Base-by-base conservation (phyloP, 176 grass and related monocot genomes). In the Sorghum bicolor region DNA sequence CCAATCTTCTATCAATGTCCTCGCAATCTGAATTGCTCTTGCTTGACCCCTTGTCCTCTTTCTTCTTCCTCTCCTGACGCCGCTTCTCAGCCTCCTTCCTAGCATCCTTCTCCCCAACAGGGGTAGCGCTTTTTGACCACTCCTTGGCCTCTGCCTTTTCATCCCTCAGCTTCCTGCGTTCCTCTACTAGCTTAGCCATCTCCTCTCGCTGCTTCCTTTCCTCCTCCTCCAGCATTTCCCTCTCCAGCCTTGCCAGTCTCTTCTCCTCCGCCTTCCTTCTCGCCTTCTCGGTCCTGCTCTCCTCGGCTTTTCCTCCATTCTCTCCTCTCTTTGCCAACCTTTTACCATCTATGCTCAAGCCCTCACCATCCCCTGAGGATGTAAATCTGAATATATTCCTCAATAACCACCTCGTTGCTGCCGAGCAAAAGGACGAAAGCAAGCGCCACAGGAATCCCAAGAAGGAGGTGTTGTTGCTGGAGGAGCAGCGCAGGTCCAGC, bases 151-250 rank as follows among this genome's bases (percentile, higher is more conserved):
- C 93, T 33, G 89, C 60, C 74, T 92, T 98, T 74, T 98, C 93
- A 66, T 95, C 93, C 79, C 91, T 88, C 26, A 98, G 72, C 74
- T 67, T 98, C 84, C 91, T 95, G 45, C 91, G 92, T 67, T 98
- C 96, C 76, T 98, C 93, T 47, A 98, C 96, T 9, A 98, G 71
- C 74, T 94, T 91, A 5, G 96, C 87, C 55, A 98, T 82, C 76
- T 98, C 96, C 82, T 94, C 96, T 6, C 96, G 86, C 22, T 98
- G 96, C 87, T 98, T 98, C 75, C 93, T 88, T 80, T 98, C 96
- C 75, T 98, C 96, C 88, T 95, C 93, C 86, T 98, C 96, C 19
- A 95, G 77, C 92, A 95, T 85, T 81, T 98, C 96, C 74, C 81
- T 98, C 87, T 98, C 96, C 82, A 98, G 78, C 58, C 93, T 90